Evolutionary conservation across 305 asterid genomes (phyloP).

Genomic region (Andrographis paniculata): DNA sequence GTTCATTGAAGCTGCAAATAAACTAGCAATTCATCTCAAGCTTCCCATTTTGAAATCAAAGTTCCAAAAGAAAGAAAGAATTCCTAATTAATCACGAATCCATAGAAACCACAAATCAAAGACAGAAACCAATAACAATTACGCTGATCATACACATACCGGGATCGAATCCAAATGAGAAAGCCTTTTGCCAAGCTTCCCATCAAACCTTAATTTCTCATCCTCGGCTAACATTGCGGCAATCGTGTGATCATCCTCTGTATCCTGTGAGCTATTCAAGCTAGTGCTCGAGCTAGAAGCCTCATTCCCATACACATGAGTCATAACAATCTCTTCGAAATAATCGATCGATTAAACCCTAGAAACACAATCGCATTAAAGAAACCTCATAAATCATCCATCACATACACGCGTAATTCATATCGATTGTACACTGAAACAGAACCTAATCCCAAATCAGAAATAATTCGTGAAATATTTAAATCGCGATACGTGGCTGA

Average conservation of each 20-base stretch:
- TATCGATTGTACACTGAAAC: no score
- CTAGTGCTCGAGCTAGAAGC: slow-evolving; percentile 69
- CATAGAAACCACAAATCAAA: slow-evolving; percentile 2
- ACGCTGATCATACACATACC: slow-evolving; percentile 26
- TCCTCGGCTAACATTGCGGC: slow-evolving; percentile 73
- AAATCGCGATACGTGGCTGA: no score
- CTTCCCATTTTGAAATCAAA: not conserved
- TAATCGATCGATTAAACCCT: slow-evolving; percentile 12
- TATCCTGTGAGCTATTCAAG: slow-evolving; percentile 57
- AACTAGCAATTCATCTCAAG: no score
- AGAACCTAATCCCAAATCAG: no score
- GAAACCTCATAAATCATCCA: not conserved
- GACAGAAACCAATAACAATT: not conserved
- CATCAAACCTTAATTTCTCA: slow-evolving; percentile 34
- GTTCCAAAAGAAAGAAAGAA: not conserved
- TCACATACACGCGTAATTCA: no score
- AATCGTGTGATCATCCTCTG: slow-evolving; percentile 92
- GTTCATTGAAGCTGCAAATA: no score
- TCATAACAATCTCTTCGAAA: not conserved
- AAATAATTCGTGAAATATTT: no score
- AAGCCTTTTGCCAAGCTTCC: slow-evolving; percentile 73
- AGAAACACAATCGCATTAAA: slow-evolving; percentile 11
- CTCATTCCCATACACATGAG: slow-evolving; percentile 31
- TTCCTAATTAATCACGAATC: not conserved
- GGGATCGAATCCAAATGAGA: slow-evolving; percentile 91